phyloP scores from a whole-genome alignment of 768 basidiomycete species.

The Collybia sordida region DNA sequence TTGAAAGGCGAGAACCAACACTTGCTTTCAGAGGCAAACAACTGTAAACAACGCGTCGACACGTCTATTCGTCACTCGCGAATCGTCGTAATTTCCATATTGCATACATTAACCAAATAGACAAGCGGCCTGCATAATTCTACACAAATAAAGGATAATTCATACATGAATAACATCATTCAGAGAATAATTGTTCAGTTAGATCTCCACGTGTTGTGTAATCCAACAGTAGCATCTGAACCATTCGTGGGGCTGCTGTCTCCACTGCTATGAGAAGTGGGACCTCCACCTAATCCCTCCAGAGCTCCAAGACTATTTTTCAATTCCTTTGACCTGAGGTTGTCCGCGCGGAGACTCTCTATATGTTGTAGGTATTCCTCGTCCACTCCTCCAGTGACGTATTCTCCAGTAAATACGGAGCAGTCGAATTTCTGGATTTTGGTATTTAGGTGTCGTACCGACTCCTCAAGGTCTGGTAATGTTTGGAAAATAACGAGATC shows the following conservation, averaged over 20 bases:
- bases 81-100: too few species aligned
- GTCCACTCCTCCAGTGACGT: slow-evolving; percentile 91
- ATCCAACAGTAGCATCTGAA: slow-evolving; percentile 73
- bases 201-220: slow-evolving; percentile 71
- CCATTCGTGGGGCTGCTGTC: slow-evolving; percentile 54
- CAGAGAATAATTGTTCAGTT: slow-evolving; percentile 4
- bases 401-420: slow-evolving; percentile 97
- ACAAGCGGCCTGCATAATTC: slow-evolving; percentile 4
- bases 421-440: slow-evolving; percentile 83
- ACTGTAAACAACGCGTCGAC: slow-evolving; percentile 5
- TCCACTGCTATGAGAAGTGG: slow-evolving; percentile 15
- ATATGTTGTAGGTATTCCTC: slow-evolving; percentile 76
- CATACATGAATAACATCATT: slow-evolving; percentile 9
- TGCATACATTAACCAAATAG: background rate
- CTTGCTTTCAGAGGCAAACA: background rate
- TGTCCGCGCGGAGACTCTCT: slow-evolving; percentile 80
- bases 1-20: background rate
- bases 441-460: slow-evolving; percentile 84
- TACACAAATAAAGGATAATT: slow-evolving; percentile 8
- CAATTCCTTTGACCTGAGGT: slow-evolving; percentile 58
- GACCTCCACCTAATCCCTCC: slow-evolving; percentile 31
- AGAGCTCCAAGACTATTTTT: slow-evolving; percentile 27
- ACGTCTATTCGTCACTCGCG: background rate
- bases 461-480: slow-evolving; percentile 80
- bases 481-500: slow-evolving; percentile 97